Evolutionary conservation across 768 basidiomycete species (phyloP), one percentile per base, ranked within the genome.

Genomic region (Epithele typhae): DNA sequence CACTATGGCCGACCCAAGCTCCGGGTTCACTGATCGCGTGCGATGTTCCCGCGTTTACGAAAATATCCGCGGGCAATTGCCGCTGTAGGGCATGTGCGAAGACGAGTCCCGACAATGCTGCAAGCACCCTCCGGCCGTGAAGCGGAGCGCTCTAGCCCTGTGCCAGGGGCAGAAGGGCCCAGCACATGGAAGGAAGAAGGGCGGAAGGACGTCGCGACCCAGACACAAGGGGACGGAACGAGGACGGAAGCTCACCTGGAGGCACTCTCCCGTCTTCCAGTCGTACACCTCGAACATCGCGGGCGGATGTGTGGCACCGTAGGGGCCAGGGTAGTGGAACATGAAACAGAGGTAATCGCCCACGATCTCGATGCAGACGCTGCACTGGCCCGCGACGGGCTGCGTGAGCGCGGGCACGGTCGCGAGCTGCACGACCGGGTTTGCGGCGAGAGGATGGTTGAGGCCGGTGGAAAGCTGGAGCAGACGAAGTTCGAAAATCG

Each of bases 201-300:
- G n/a, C n/a, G n/a, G n/a, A n/a, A n/a, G n/a, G n/a, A n/a, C n/a
- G n/a, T n/a, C n/a, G n/a, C n/a, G n/a, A n/a, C n/a, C n/a, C n/a
- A n/a, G n/a, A n/a, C n/a, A n/a, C n/a, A n/a, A n/a, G n/a, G n/a
- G n/a, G n/a, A n/a, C n/a, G n/a, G n/a, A n/a, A n/a, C n/a, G n/a
- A n/a, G n/a, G n/a, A n/a, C 30, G 30, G 30, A 15, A 10, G 42
- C 48, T 6, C n/a, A 52, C 51, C 46, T 52, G 46, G 17, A 52
- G 32, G 11, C 45, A 43, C 27, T 47, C 39, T 0, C 64, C 64
- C 19, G 58, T 56, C 54, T 60, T 59, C 64, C 64, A 65, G n/a
- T 62, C 51, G 27, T 59, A 54, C 0, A 60, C 39, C 23, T 52
- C 42, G 14, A 52, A 57, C 45, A 51, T 44, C 4, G 51, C 41